Conservation (phyloP, 305 asterid species). For the Nicotiana rustica region DNA sequence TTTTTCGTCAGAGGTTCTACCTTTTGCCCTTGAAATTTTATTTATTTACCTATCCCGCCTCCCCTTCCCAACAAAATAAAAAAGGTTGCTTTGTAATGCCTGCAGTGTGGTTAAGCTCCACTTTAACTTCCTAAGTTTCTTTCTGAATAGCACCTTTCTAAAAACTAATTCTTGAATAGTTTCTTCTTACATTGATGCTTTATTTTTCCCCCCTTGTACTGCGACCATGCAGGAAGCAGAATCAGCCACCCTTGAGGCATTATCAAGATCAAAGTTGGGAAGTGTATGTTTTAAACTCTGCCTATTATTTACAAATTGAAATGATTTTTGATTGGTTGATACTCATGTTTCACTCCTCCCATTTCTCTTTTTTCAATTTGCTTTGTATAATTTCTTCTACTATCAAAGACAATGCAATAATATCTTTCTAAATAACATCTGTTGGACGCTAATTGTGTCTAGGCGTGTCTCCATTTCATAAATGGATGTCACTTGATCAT, state of each 20-base stretch:
- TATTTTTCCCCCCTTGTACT: slow-evolving; percentile 35
- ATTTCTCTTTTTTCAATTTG: background rate
- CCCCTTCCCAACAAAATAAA: background rate
- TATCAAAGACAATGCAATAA: background rate
- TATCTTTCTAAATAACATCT: background rate
- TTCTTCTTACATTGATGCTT: slow-evolving; percentile 31
- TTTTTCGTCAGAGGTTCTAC: background rate
- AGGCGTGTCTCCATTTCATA: background rate
- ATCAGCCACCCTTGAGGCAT: slow-evolving; percentile 94
- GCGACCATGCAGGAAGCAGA: slow-evolving; percentile 79
- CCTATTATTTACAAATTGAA: slow-evolving; percentile 8
- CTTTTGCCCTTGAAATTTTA: background rate
- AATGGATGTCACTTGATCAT: slow-evolving; percentile 10
- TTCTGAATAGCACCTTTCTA: background rate
- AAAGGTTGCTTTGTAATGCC: background rate
- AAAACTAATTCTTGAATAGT: slow-evolving; percentile 20
- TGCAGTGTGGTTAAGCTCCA: background rate
- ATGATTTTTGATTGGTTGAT: slow-evolving; percentile 11
- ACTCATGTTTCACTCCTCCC: slow-evolving; percentile 26
- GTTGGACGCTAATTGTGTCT: background rate
- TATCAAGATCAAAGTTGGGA: slow-evolving; percentile 87
- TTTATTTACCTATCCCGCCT: background rate
- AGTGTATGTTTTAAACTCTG: slow-evolving; percentile 59
- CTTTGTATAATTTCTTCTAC: background rate
- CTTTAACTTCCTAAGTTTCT: background rate